Percentiles rank a stretch among this genome's conserved stretches.
Evolutionary conservation across 805 yeast genomes (phyloP).

Genomic region (Wickerhamiella lipophila): DNA sequence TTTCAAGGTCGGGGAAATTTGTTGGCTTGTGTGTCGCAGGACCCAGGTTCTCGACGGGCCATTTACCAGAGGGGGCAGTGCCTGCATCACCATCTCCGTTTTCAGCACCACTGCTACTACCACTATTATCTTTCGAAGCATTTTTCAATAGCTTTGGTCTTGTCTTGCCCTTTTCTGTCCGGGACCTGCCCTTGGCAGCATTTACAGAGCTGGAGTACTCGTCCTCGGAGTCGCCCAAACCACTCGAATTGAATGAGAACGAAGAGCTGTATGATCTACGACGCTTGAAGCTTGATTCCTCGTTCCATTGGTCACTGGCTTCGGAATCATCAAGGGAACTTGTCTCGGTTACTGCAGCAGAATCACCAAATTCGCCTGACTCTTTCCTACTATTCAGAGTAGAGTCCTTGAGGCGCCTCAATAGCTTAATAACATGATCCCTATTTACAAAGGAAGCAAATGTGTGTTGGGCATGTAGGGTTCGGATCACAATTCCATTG

Average conservation of each 20-base stretch:
- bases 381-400: not conserved
- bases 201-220: not conserved
- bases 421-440: slow-evolving; percentile 59
- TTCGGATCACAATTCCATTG: slow-evolving; percentile 68
- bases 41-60: slow-evolving; percentile 40
- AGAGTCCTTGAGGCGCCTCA: slow-evolving; percentile 29
- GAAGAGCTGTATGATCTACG: slow-evolving; percentile 14
- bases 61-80: slow-evolving; percentile 10
- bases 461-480: slow-evolving; percentile 48
- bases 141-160: not conserved
- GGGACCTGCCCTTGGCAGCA: slow-evolving; percentile 4
- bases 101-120: slow-evolving; percentile 7
- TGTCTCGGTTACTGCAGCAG: not conserved
- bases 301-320: slow-evolving; percentile 6
- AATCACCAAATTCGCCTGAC: not conserved
- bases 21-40: slow-evolving; percentile 56
- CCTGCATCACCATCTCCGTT: not conserved
- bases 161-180: slow-evolving; percentile 1
- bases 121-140: not conserved
- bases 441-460: slow-evolving; percentile 83
- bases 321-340: slow-evolving; percentile 18
- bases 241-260: slow-evolving; percentile 6
- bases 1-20: slow-evolving; percentile 33
- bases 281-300: slow-evolving; percentile 9
- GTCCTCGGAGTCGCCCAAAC: slow-evolving; percentile 18